phyloP scores from a whole-genome alignment of 228 moss, liverwort and hornwort genomes.

The Sphagnum magellanicum region DNA sequence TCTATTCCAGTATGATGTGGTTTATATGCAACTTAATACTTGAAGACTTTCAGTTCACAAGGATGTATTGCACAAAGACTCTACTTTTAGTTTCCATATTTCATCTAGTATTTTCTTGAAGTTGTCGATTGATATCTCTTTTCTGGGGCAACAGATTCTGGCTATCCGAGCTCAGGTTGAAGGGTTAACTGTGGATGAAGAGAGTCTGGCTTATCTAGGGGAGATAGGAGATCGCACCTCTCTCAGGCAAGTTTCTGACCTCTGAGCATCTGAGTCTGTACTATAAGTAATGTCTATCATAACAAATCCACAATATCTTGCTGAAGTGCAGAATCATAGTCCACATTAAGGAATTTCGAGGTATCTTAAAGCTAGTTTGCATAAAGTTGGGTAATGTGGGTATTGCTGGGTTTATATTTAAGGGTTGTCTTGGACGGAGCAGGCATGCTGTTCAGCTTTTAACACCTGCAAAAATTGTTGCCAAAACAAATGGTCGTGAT shows the following conservation, averaged over 20 bases:
- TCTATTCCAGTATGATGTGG: no score
- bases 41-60: no score
- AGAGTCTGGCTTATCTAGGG: constrained; percentile 76
- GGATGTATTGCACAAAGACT: no score
- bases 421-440: constrained; percentile 1
- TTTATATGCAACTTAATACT: no score
- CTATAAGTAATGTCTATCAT: not conserved
- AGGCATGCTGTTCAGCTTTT: constrained; percentile 91
- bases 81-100: no score
- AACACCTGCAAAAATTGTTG: constrained; percentile 83
- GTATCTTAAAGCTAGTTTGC: no score
- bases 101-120: no score
- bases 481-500: constrained; percentile 83
- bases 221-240: constrained; percentile 96
- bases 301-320: not conserved
- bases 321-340: no score
- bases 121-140: no score
- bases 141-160: constrained; percentile 46
- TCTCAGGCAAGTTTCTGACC: constrained; percentile 32
- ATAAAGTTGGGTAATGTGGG: no score
- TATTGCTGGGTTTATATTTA: not conserved
- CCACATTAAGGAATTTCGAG: no score
- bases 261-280: no score
- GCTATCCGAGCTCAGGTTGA: constrained; percentile 93
- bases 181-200: constrained; percentile 76